phyloP scores from a whole-genome alignment of 2,329 filamentous ascomycete genomes.

The Alternaria sp. region DNA sequence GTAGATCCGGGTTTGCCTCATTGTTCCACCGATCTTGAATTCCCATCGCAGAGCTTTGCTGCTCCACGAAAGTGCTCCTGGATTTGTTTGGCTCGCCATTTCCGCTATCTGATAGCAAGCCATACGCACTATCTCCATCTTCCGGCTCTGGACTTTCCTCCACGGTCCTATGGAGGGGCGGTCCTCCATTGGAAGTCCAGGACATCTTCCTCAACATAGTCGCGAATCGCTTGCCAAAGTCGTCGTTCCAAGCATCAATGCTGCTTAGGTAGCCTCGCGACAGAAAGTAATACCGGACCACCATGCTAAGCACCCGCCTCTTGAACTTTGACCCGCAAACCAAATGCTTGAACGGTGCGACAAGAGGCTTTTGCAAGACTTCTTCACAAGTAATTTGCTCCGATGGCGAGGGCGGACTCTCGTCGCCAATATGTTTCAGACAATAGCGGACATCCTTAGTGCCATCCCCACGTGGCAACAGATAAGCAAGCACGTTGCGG shows the following conservation, averaged over 20 bases:
- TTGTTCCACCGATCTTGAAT: neutral
- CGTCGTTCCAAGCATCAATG: slow-evolving; percentile 6
- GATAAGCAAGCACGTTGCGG: slow-evolving; percentile 15
- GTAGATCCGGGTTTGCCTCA: slow-evolving; percentile 10
- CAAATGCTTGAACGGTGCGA: slow-evolving; percentile 17
- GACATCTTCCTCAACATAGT: slow-evolving; percentile 6
- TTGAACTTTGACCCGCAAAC: neutral
- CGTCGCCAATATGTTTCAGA: neutral
- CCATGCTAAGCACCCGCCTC: slow-evolving; percentile 15
- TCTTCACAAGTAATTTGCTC: slow-evolving; percentile 7
- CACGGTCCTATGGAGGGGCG: neutral
- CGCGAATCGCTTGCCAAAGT: slow-evolving; percentile 7
- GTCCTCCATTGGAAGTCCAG: neutral
- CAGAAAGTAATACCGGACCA: slow-evolving; percentile 21
- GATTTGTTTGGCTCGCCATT: neutral
- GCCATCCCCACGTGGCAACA: slow-evolving; percentile 10
- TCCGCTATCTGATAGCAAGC: slow-evolving; percentile 6
- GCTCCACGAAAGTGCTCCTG: neutral
- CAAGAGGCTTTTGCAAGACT: slow-evolving; percentile 9
- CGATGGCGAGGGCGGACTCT: neutral
- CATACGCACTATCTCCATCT: slow-evolving; percentile 7
- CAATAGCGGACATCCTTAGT: slow-evolving; percentile 15
- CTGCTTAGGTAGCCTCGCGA: slow-evolving; percentile 3
- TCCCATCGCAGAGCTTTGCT: neutral
- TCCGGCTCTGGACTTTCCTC: slow-evolving; percentile 19